Conservation (phyloP, 192 early-diverging fungal species). For the Mortierella antarctica region DNA sequence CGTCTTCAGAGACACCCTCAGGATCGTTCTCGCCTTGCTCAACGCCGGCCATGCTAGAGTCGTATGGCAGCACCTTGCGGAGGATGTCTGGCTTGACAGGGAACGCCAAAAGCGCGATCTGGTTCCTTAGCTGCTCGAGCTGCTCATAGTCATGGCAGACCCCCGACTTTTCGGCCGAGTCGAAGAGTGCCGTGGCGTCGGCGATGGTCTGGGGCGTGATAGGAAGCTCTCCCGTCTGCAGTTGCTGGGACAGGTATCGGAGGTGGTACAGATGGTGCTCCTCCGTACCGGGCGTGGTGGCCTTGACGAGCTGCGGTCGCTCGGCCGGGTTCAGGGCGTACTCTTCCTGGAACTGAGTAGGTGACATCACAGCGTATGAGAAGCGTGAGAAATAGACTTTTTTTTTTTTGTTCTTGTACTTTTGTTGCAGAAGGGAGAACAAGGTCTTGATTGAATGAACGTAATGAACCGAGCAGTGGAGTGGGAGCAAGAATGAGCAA, state of each 20-base stretch:
- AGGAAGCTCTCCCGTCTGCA: conserved; percentile 19
- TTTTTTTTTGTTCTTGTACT: background rate
- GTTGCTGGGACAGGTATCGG: conserved; percentile 18
- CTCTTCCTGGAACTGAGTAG: conserved; percentile 28
- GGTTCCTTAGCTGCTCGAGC: conserved; percentile 14
- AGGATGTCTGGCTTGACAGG: conserved; percentile 42
- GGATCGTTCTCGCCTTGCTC: background rate
- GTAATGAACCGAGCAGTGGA: no score
- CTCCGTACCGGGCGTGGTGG: conserved; percentile 22
- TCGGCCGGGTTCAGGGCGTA: conserved; percentile 37
- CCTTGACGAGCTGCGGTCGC: conserved; percentile 30
- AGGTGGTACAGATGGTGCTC: conserved; percentile 40
- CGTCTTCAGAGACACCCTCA: background rate
- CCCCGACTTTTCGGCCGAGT: conserved; percentile 18
- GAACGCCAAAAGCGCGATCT: conserved; percentile 38
- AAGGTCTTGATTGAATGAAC: background rate
- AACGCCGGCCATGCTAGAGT: background rate
- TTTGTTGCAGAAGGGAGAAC: background rate
- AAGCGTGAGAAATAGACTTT: background rate
- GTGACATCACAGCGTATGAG: background rate
- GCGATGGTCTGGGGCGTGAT: conserved; percentile 30
- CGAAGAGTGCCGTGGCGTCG: conserved; percentile 10
- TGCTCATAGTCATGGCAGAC: background rate
- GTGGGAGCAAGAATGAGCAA: no score
- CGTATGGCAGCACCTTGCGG: conserved; percentile 15